Base-by-base conservation (phyloP, 805 yeast genomes). In the Cyberlindnera euphorbiiphila region DNA sequence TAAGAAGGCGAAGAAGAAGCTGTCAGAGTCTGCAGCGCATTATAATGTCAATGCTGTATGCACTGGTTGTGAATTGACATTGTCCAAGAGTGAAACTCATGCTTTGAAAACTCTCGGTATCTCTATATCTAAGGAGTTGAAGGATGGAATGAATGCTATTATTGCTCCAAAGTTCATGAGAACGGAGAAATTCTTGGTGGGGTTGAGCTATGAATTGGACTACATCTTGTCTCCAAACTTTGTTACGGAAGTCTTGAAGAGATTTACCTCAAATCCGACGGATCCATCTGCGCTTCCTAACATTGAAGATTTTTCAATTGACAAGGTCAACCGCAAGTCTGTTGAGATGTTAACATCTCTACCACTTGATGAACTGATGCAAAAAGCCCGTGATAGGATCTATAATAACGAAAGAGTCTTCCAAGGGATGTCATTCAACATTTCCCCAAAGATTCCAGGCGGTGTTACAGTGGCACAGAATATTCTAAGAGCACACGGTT, bases 91-190 rank as follows among this genome's bases (percentile, higher is more conserved):
- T 3, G 85, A 79, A 42, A 37, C 61, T 13, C 52, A 57, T 14
- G 57, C 66, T 2, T 53, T 85, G 25, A 53, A 60, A 13, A 59
- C 60, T n/a, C 51, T 77, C 9, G 95, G 95, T 0, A 72, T 89
- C 21, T 60, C 61, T 18, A 61, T 84, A 6, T 57, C 61, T 6
- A 53, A 44, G 25, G 60, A 55, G 20, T 37, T 55, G 27, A 51
- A 47, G 17, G 54, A 58, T 11, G 62, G 61, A 6, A 54, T 65
- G 1, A 74, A 76, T 50, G 60, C 75, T 0, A 61, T 84, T 9
- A 74, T 89, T 9, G 89, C 97, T 0, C 96, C 97, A 1, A 77
- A 77, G 43, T 69, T 83, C n/a, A 56, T 84, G 50, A 68, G 97
- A 47, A 91, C 98, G 0, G 95, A 84, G 41, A 93, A 91, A 61